phyloP scores from a whole-genome alignment of 192 early-diverging fungal species.

The Coemansia sp. region DNA sequence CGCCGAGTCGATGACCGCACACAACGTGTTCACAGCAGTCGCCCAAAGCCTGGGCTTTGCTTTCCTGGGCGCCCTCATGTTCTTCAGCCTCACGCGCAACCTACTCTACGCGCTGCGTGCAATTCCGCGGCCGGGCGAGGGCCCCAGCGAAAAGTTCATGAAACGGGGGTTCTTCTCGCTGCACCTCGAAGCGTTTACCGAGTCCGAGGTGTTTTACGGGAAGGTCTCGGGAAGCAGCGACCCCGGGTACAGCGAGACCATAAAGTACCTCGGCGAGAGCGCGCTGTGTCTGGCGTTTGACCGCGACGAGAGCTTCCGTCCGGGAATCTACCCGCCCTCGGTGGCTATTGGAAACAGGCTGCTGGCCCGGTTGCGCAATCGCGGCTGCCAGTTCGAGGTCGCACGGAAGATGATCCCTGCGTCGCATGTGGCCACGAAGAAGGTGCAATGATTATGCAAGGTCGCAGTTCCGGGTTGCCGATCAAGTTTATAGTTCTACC shows the following conservation, averaged over 20 bases:
- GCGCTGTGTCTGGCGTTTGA: constrained; percentile 72
- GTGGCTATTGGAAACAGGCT: constrained; percentile 75
- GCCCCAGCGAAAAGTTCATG: constrained; percentile 64
- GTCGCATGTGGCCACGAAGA: not conserved
- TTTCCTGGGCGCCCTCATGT: constrained; percentile 24
- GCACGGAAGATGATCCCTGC: constrained; percentile 4
- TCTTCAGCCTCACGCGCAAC: constrained; percentile 51
- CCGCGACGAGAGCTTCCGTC: constrained; percentile 52
- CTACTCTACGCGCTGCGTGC: constrained; percentile 49
- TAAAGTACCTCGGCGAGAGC: constrained; percentile 73
- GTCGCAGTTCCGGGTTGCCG: no score
- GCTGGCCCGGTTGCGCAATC: constrained; percentile 61
- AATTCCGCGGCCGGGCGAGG: constrained; percentile 67
- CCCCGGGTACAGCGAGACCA: constrained; percentile 82
- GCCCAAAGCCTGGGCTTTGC: constrained; percentile 44
- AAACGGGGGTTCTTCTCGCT: constrained; percentile 50
- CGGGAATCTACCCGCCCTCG: constrained; percentile 78
- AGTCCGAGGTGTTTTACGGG: constrained; percentile 31
- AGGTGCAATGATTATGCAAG: not conserved
- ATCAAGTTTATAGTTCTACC: no score
- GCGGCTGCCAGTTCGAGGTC: constrained; percentile 58
- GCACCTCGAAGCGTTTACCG: constrained; percentile 31
- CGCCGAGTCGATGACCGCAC: constrained; percentile 58
- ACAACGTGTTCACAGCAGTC: constrained; percentile 49
- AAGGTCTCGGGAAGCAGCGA: constrained; percentile 59